Evolutionary conservation across 1,284 basidiomycete species (phyloP).

Genomic region (Rhodotorula sp.): DNA sequence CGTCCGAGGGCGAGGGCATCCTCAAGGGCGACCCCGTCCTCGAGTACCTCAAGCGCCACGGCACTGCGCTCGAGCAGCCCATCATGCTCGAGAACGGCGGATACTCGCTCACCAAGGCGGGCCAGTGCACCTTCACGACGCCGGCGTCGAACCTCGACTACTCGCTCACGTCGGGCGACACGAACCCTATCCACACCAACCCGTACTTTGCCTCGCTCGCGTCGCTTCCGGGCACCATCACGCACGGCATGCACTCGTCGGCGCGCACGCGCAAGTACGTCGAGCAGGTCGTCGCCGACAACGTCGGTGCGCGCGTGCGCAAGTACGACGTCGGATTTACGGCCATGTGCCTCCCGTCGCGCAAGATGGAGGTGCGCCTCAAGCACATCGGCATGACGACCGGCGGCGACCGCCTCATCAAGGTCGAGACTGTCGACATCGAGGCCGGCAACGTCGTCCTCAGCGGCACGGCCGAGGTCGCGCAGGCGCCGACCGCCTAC

Average conservation of each 20-base stretch:
- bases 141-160: slow-evolving; percentile 89
- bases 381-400: slow-evolving; percentile 82
- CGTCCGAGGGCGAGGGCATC: slow-evolving; percentile 65
- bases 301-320: slow-evolving; percentile 84
- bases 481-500: slow-evolving; percentile 88
- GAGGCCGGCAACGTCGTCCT: slow-evolving; percentile 84
- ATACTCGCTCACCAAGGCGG: slow-evolving; percentile 68
- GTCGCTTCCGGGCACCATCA: slow-evolving; percentile 91
- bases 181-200: slow-evolving; percentile 88
- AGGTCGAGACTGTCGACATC: slow-evolving; percentile 79
- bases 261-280: slow-evolving; percentile 91
- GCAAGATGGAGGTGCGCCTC: slow-evolving; percentile 83
- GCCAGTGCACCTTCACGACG: slow-evolving; percentile 52
- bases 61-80: slow-evolving; percentile 71
- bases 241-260: slow-evolving; percentile 95
- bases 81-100: slow-evolving; percentile 80
- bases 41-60: slow-evolving; percentile 89
- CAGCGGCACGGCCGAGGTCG: slow-evolving; percentile 87
- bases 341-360: slow-evolving; percentile 95
- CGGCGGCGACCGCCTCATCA: slow-evolving; percentile 90
- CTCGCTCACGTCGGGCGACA: slow-evolving; percentile 93
- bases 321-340: slow-evolving; percentile 91
- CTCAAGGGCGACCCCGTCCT: slow-evolving; percentile 90
- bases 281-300: slow-evolving; percentile 91
- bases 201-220: slow-evolving; percentile 97